Base-by-base conservation (phyloP, 495 filamentous ascomycete species). In the Neurospora intermedia region DNA sequence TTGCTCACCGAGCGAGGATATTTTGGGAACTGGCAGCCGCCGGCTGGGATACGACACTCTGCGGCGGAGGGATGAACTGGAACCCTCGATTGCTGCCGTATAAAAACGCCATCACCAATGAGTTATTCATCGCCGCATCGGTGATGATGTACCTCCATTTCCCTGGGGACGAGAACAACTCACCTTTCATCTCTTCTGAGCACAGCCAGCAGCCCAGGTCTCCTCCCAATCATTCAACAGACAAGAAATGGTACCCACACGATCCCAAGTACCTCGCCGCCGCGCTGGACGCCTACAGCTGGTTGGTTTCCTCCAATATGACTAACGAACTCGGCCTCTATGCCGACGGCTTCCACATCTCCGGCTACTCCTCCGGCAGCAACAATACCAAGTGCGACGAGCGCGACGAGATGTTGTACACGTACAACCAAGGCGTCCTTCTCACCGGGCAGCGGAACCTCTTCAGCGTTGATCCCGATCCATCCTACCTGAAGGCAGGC, bases 61-160 rank as follows among this genome's bases (percentile, higher is more conserved):
- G 96, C 76, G 88, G 87, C 15, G 96, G 96, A 18, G 96, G 96
- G 4, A 97, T 99, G 94, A 85, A 91, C 69, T 99, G 96, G 96
- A 96, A 90, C 69, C 96, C 93, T 6, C 87, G 88, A 69, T 82
- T 97, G 48, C 81, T 83, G 27, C 94, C 95, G 0, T 98, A 99
- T 82, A 99, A 98, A 80, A 99, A 99, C 77, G 94, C 96, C 72
- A 95, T 99, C 75, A 99, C 96, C 41, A 99, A 99, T 78, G 90
- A 98, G 78, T 87, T 98, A 10, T 98, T 85, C 78, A 93, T 98
- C 71, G 84, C 94, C 0, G 93, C 93, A 1, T 94, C 91, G 69
- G 88, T 96, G 66, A 87, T 85, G 27, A 98, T 99, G 96, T 99
- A 96, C 79, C 87, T 96, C 4, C 88, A 96, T 79, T 96, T 93